Base-by-base conservation (phyloP, 768 basidiomycete genomes). In the Suillus paluster region DNA sequence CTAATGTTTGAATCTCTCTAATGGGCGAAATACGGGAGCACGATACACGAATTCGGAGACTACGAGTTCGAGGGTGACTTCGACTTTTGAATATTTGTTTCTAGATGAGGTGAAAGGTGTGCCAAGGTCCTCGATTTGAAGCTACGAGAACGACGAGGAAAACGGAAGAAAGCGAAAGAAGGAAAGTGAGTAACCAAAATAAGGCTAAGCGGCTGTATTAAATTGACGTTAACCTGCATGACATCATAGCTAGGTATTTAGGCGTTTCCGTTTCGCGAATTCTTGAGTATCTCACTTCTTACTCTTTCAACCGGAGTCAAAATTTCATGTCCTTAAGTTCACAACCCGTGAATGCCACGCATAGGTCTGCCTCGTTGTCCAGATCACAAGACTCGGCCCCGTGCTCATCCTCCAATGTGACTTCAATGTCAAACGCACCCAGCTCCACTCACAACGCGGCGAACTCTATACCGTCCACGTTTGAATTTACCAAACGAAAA, bases 401-500 rank as follows among this genome's bases (percentile, higher is more conserved):
- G 33, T 52, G 21, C 9, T 59, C 30, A 12, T 50, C 46, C 2
- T 58, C 21, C 45, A 50, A 59, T 58, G 46, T 50, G 3, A 11
- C 54, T 17, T 9, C 42, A 14, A 44, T 44, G 42, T n/a, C 42
- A 44, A 62, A 46, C 39, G 23, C 27, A 9, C 50, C 49, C 19
- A 30, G 7, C 11, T 17, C 48, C 12, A 34, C 44, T 4, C 19
- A 53, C 30, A 61, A 30, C 19, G 12, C 41, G 8, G 8, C 64
- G 5, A 41, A 30, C 23, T 52, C 45, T 23, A 15, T 38, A 15
- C 6, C 54, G 1, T 68, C 77, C 9, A 77, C 78, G 14, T 95
- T 87, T 68, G 94, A 95, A 72, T 95, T 95, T 72, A 92, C 91
- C 0, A 93, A 92, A 70, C 80, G 93, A 60, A 94, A 94, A 72